Evolutionary conservation across 106 monocot genomes (phyloP), one percentile per base, ranked within the genome.

Genomic region (Platanthera zijinensis): DNA sequence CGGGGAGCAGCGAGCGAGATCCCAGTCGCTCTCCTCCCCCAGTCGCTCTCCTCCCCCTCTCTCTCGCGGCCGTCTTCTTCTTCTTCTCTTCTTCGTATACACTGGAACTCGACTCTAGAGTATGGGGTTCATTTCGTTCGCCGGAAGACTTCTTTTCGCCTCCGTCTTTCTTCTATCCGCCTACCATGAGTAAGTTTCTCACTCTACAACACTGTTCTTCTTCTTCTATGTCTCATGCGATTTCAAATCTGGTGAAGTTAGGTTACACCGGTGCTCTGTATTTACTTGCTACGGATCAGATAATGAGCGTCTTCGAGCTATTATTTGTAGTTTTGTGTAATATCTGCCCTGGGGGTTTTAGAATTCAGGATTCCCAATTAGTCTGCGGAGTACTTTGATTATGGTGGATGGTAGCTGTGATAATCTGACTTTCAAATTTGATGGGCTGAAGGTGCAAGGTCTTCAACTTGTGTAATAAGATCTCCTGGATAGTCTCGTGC

Each of bases 111-210:
- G 46, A 25, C 7, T 70, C 13, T 1, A 11, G 22, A 12, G 45
- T 12, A 86, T 86, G 86, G 86, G 86, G 11, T 86, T 86, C 68
- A 50, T 86, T 28, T 83, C 86, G n/a, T 86, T 86, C 48, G 86
- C 71, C 17, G 86, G 86, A 50, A 80, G 86, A 70, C 80, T 83
- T 11, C 73, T 86, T 83, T 86, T 86, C 74, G 86, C 86, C 61
- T 83, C 86, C 73, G 54, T 83, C 30, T 86, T 86, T 54, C 83
- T 86, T 48, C 80, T 86, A 46, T 83, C 86, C 73, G 83, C 86
- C 7, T 86, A 83, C 73, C 83, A 83, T 32, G 86, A 86, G 86
- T 85, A 78, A 47, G 81, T 52, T n/a, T 39, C 71, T 51, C 47
- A 2, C 18, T 54, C 15, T n/a, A 4, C 2, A 32, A 32, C 32